Evolutionary conservation across 495 filamentous ascomycete genomes (phyloP), one percentile per base, ranked within the genome.

Genomic region (Aspergillus carlsbadensis): DNA sequence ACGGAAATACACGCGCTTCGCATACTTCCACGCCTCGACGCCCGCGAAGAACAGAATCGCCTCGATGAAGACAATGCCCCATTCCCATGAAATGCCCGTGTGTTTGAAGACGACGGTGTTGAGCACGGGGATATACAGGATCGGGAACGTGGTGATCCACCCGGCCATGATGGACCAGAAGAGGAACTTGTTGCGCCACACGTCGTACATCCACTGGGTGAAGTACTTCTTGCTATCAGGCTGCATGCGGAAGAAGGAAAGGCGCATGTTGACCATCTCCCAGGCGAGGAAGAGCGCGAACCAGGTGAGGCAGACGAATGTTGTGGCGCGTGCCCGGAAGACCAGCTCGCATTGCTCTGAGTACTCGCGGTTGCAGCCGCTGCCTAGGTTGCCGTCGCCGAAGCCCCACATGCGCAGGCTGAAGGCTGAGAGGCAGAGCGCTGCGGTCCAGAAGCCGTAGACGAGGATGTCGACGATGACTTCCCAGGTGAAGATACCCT

Each of bases 231-330:
- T 76, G 31, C 69, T 74, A 15, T 69, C 70, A 0, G 83, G 78
- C 57, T 82, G 77, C 81, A 85, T 84, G 56, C 72, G 70, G 73
- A 87, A 88, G 65, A 88, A 82, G 5, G 78, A 81, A 20, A 81
- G 78, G 6, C 82, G 81, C 65, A 86, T 73, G 55, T 85, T 76
- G 5, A 86, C 74, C 75, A 86, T 84, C 65, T 87, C 85, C 86
- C 87, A 89, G 1, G 87, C 87, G 20, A 87, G 75, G 71, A 90
- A 87, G n/a, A 89, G 77, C 2, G 86, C 83, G 60, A 88, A 86
- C 85, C 86, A 90, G 2, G 88, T 90, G 40, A 91, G 75, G 51
- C 83, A 86, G 10, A 84, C 85, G 62, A 87, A 91, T 0, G 82
- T 85, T 6, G 87, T 85, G 5, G 87, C 87, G 8, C 87, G 83